A percentile compares a stretch with the other conserved stretches of the same genome.
These are phyloP conservation scores for Scutellaria minor DNA, from an alignment of 257 asterid species.

Conservation along the genomic window DNA sequence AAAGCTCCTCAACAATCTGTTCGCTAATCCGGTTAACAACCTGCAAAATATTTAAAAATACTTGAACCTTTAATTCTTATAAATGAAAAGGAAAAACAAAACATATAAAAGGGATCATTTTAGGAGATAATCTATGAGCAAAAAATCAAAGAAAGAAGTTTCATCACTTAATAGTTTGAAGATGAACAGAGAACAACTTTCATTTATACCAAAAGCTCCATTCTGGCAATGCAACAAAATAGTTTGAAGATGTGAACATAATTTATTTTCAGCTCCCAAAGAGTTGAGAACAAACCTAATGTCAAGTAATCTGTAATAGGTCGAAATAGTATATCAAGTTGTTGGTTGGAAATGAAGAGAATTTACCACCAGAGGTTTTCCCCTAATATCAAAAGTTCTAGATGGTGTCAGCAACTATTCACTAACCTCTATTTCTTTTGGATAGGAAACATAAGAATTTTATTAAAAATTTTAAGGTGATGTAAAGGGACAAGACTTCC, in stretches of 20 bases:
- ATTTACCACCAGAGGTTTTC: neutral
- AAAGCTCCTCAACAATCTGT: slow-evolving; percentile 92
- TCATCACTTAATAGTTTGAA: neutral
- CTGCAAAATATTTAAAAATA: slow-evolving; percentile 47
- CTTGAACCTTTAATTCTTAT: slow-evolving; percentile 6
- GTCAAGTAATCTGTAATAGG: no score
- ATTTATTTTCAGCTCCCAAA: slow-evolving; percentile 16
- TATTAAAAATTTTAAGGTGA: no score
- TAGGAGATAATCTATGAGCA: slow-evolving; percentile 12
- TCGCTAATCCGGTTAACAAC: slow-evolving; percentile 94
- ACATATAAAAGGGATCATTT: neutral
- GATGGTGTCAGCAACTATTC: no score
- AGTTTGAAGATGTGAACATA: slow-evolving; percentile 19
- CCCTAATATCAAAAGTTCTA: neutral
- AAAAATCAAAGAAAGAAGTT: slow-evolving; percentile 15
- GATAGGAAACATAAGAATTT: no score
- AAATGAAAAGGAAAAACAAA: slow-evolving; percentile 1
- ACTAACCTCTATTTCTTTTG: neutral
- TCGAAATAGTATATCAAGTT: slow-evolving; percentile 3
- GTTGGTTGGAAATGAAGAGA: neutral
- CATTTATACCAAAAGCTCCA: slow-evolving; percentile 17
- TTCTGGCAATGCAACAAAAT: slow-evolving; percentile 16
- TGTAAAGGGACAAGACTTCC: no score
- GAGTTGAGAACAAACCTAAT: no score
- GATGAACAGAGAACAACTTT: slow-evolving; percentile 17